phyloP scores from a whole-genome alignment of 768 basidiomycete genomes.

The Pleurotus cornucopiae region DNA sequence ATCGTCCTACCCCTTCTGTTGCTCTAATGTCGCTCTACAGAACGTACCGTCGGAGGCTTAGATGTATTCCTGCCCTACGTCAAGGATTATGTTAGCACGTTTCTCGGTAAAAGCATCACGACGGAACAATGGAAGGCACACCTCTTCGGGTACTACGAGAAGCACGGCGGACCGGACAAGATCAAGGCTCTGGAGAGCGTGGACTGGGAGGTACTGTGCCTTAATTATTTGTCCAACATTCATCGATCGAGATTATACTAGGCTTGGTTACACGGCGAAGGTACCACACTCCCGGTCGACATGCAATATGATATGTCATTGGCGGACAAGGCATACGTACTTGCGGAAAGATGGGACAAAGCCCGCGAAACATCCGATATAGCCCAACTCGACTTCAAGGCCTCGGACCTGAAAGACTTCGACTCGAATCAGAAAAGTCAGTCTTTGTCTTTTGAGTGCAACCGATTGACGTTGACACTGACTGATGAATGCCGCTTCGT shows the following conservation, averaged over 20 bases:
- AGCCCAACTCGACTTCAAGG: constrained; percentile 48
- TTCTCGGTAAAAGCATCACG: constrained; percentile 78
- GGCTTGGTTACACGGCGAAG: constrained; percentile 85
- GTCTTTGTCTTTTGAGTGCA: constrained; percentile 13
- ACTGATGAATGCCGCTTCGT: constrained; percentile 2
- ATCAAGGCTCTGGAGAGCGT: constrained; percentile 62
- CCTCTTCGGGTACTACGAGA: constrained; percentile 65
- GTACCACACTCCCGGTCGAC: constrained; percentile 64
- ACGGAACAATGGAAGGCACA: constrained; percentile 83
- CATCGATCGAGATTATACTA: constrained; percentile 17
- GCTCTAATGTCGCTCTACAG: constrained; percentile 24
- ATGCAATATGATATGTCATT: constrained; percentile 74
- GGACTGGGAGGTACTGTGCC: constrained; percentile 67
- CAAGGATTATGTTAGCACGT: constrained; percentile 76
- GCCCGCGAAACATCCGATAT: constrained; percentile 46
- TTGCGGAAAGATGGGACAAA: constrained; percentile 72
- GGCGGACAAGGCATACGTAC: constrained; percentile 61
- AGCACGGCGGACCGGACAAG: constrained; percentile 55
- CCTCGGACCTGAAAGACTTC: constrained; percentile 57
- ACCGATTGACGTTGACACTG: too few species aligned
- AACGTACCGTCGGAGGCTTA: constrained; percentile 74
- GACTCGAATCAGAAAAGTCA: constrained; percentile 75
- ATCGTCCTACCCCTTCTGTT: neutral
- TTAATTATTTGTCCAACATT: neutral
- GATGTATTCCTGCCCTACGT: constrained; percentile 84